A percentile compares a stretch with the other conserved stretches of the same genome.
Conservation (phyloP, 2,329 filamentous ascomycete genomes). For the Daldinia eschscholtzii region DNA sequence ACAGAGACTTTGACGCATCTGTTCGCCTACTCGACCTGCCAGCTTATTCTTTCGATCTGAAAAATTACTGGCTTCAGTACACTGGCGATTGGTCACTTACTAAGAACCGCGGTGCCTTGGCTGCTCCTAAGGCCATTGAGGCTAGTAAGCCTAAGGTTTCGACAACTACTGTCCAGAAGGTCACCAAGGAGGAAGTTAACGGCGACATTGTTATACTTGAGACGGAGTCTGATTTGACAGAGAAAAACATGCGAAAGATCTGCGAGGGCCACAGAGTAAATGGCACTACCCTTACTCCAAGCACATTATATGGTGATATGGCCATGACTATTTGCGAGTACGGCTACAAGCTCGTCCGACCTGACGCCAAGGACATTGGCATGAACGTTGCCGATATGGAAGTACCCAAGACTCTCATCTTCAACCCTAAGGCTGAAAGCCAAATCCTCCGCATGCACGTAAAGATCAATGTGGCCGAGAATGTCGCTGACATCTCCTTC, state of each 20-base stretch:
- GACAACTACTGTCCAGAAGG: conserved; percentile 74
- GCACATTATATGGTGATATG: conserved; percentile 65
- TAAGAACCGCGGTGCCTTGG: conserved; percentile 71
- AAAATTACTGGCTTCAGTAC: conserved; percentile 80
- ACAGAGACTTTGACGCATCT: conserved; percentile 69
- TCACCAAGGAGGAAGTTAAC: conserved; percentile 72
- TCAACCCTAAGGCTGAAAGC: conserved; percentile 58
- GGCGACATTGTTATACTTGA: conserved; percentile 70
- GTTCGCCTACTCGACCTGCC: conserved; percentile 74
- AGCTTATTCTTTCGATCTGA: conserved; percentile 76
- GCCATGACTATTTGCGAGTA: conserved; percentile 73
- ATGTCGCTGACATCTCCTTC: conserved; percentile 68
- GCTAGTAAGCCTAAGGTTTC: conserved; percentile 66
- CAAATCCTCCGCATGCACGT: conserved; percentile 73
- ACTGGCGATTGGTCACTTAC: conserved; percentile 69
- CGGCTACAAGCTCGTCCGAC: conserved; percentile 72
- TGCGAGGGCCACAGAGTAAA: conserved; percentile 77
- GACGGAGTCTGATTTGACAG: conserved; percentile 74
- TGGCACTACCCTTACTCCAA: conserved; percentile 74
- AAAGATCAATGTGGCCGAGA: conserved; percentile 68
- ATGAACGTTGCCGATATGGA: conserved; percentile 76
- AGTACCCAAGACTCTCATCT: conserved; percentile 77
- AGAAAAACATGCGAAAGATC: conserved; percentile 71
- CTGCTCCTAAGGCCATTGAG: conserved; percentile 56
- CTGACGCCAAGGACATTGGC: conserved; percentile 67